Evolutionary conservation across 495 filamentous ascomycete genomes (phyloP), one percentile per base, ranked within the genome.

Genomic region (Hypoxylon rickii): DNA sequence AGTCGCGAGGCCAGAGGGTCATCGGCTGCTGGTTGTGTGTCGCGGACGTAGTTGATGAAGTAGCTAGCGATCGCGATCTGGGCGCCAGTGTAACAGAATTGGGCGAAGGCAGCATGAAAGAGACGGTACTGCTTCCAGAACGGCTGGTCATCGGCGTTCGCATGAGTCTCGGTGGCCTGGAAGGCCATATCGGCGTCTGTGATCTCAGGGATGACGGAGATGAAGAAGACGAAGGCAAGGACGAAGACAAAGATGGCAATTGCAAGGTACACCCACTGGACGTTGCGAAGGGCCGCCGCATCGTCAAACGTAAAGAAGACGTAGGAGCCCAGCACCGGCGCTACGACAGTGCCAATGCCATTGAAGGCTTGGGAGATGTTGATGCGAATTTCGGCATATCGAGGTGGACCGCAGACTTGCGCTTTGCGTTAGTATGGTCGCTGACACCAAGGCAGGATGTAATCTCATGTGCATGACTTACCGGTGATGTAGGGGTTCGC

Each of bases 221-320:
- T 62, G 69, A 77, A 86, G 73, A 90, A 90, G 40, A 87, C 73
- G 42, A 80, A 63, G 12, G 84, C 83, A 3, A 91, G 78, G 24
- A 82, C 26, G 64, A 81, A 82, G 42, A 89, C 86, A 63, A 90
- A 89, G 70, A 73, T 72, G 11, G 84, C 87, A 44, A 90, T 86
- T 29, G 83, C 86, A 3, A 89, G 77, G 66, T 91, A 91, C 2
- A 86, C 84, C 84, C 85, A 90, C 65, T 90, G 86, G 11, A 90
- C 88, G 55, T 80, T 81, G 17, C 68, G 47, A 15, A 89, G 68
- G 0, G 76, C 76, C 21, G 73, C 65, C 19, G 69, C 70, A 22
- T 79, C 75, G 55, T 80, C 75, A 31, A 79, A 78, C 6, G 77
- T 74, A 71, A 89, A 90, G 74, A 90, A 84, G 29, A 89, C 86